Base-by-base conservation (phyloP, 2,329 filamentous ascomycete species). In the Trichothecium sympodiale region DNA sequence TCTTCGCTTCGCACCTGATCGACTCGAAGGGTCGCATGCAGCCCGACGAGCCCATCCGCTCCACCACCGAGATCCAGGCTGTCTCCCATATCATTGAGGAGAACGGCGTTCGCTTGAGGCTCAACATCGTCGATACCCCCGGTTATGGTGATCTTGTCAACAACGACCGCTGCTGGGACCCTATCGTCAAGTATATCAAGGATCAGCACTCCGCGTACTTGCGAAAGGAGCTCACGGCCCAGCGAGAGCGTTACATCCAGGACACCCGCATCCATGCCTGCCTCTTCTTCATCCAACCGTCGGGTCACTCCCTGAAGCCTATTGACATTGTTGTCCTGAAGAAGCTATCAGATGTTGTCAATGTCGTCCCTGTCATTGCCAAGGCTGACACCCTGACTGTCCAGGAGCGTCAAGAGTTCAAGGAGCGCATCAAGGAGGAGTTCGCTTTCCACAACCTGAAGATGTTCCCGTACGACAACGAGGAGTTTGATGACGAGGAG, bases 121-220 rank as follows among this genome's bases (percentile, higher is more conserved):
- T 98, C 56, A 98, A 96, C 77, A 98, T 98, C 56, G 91, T 98
- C 55, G 91, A 98, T 61, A 98, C 91, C 45, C 91, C 91, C 45
- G 91, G 91, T 46, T 98, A 98, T 56, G 91, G 91, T 56, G 91
- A 98, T 56, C 78, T 95, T 57, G 91, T 98, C 65, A 98, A 98
- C 77, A 98, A 98, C 65, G 91, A 98, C 69, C 83, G 91, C 74
- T 98, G 91, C 80, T 98, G 91, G 91, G 91, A 98, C 59, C 91
- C 91, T 45, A 98, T 98, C 61, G 89, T 98, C 74, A 98, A 98
- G 74, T 98, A 98, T 69, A 98, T 98, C 76, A 98, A 98, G 76
- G 91, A 98, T 66, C 91, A 98, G 72, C 91, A 98, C 74, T 95
- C 87, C 36, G 89, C 91, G 54, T 98, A 96, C 70, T 79, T 98